phyloP scores from a whole-genome alignment of 768 basidiomycete genomes.

The Serpula lacrymans region DNA sequence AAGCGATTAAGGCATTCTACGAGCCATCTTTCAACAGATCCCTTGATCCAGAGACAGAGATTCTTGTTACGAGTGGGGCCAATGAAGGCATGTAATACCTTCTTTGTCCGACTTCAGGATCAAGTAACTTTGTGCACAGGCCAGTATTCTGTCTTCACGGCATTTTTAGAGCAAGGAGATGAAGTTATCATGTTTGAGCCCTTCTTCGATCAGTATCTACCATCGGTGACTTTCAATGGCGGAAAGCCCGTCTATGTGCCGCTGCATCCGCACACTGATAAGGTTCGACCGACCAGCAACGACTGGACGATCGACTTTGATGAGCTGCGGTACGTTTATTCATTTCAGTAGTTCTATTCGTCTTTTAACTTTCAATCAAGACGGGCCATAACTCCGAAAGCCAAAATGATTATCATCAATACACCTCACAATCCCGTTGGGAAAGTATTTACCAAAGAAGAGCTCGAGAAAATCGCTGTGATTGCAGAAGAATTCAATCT shows the following conservation, averaged over 20 bases:
- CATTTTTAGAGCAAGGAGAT: conserved; percentile 88
- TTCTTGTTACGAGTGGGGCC: conserved; percentile 93
- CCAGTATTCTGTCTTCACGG: conserved; percentile 89
- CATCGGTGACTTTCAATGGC: conserved; percentile 91
- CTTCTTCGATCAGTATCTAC: conserved; percentile 95
- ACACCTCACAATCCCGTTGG: conserved; percentile 99
- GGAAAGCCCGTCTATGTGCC: conserved; percentile 94
- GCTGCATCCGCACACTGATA: conserved; percentile 74
- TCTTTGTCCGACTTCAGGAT: neutral
- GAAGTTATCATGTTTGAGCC: conserved; percentile 99
- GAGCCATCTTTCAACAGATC: conserved; percentile 62
- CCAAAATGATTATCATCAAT: conserved; percentile 94
- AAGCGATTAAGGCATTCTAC: conserved; percentile 84
- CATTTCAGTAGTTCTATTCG: neutral
- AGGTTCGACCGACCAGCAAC: conserved; percentile 49
- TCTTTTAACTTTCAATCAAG: conserved; percentile 35
- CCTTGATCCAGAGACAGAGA: conserved; percentile 82
- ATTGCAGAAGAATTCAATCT: conserved; percentile 91
- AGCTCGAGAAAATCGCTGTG: conserved; percentile 81
- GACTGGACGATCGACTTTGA: conserved; percentile 93
- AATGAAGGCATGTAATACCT: conserved; percentile 78
- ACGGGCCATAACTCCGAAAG: conserved; percentile 78
- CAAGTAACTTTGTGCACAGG: conserved; percentile 44
- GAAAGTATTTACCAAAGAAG: conserved; percentile 85
- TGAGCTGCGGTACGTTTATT: conserved; percentile 64